Conservation (phyloP, 2,329 filamentous ascomycete species). For the Fusarium pseudonygamai region DNA sequence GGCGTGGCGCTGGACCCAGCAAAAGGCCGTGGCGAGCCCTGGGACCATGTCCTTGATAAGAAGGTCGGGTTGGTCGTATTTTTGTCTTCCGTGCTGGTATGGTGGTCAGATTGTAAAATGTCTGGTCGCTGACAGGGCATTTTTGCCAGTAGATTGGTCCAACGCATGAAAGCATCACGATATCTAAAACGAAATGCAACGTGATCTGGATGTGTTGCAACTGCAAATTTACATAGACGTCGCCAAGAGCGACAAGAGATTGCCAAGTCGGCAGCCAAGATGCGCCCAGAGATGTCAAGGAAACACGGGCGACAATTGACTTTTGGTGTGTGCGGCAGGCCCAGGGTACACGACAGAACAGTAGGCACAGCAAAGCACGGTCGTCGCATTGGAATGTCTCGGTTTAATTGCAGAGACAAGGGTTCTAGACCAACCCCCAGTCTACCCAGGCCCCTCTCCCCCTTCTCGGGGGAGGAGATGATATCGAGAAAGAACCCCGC, state of each 20-base stretch:
- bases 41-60: constrained; percentile 19
- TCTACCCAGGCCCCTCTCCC: not conserved
- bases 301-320: not conserved
- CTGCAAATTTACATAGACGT: not conserved
- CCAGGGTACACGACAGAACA: not conserved
- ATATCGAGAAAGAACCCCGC: constrained; percentile 19
- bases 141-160: not conserved
- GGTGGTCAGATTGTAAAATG: constrained; percentile 18
- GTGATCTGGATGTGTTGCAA: not conserved
- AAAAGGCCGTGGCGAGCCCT: constrained; percentile 9
- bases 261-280: not conserved
- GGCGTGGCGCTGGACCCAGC: constrained; percentile 13
- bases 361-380: not conserved
- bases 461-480: constrained; percentile 10
- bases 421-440: constrained; percentile 15
- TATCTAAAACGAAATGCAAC: not conserved
- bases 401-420: not conserved
- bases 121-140: not conserved
- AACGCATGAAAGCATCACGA: not conserved
- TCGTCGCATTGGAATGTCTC: constrained; percentile 1
- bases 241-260: not conserved
- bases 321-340: not conserved
- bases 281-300: not conserved
- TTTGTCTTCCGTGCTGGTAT: not conserved
- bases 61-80: constrained; percentile 3